Conservation (phyloP, 306 rosid genomes). For the Rosa multiflora region DNA sequence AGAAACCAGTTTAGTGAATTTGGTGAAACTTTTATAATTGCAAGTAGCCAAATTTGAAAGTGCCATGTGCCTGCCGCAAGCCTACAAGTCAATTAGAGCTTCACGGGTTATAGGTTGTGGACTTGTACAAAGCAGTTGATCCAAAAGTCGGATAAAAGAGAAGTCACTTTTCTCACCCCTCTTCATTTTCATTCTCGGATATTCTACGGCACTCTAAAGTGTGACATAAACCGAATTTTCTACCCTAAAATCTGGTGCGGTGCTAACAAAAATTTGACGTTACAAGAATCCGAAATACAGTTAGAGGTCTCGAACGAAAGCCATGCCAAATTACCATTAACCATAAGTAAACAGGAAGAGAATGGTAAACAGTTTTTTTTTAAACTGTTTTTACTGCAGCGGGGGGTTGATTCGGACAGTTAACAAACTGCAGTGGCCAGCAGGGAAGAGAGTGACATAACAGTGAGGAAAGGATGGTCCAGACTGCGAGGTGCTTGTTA, state of each 20-base stretch:
- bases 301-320: neutral
- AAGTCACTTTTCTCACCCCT: neutral
- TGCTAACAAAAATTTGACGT: neutral
- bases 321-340: neutral
- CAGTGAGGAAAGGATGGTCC: conserved; percentile 21
- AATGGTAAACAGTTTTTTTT: neutral
- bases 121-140: neutral
- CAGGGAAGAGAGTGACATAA: conserved; percentile 30
- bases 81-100: conserved; percentile 7
- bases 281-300: neutral
- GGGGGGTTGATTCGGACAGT: neutral
- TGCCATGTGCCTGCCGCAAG: conserved; percentile 5
- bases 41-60: conserved; percentile 1
- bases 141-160: neutral
- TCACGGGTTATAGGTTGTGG: neutral
- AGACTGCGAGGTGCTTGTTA: conserved; percentile 13
- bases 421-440: conserved; percentile 7
- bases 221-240: neutral
- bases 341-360: neutral
- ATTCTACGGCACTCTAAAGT: neutral
- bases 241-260: neutral
- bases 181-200: neutral
- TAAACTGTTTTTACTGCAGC: neutral
- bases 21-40: neutral
- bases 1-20: neutral